phyloP scores from a whole-genome alignment of 345 rosid species.

The Dimocarpus longan region DNA sequence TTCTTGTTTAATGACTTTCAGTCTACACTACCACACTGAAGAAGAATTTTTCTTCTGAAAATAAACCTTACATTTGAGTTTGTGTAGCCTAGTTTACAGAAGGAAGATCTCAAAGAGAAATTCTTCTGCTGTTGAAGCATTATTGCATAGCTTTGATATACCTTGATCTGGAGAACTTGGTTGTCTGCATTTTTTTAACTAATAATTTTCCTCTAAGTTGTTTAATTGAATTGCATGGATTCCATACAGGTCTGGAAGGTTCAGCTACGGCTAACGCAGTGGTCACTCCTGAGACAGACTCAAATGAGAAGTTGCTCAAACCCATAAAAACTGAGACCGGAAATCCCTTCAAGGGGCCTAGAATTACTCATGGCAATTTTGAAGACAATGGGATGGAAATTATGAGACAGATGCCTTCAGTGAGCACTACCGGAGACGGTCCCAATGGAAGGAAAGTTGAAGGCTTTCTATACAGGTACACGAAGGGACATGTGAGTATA shows the following conservation, averaged over 20 bases:
- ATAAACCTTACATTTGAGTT: too few species aligned
- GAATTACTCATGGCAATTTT: background rate
- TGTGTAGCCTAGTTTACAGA: too few species aligned
- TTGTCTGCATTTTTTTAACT: too few species aligned
- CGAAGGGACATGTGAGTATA: constrained; percentile 38
- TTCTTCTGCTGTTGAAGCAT: background rate
- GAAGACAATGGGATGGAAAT: constrained; percentile 22
- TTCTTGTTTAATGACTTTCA: background rate
- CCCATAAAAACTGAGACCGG: background rate
- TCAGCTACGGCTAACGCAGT: too few species aligned
- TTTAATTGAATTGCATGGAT: background rate
- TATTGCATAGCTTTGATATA: background rate
- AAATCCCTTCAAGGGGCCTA: constrained; percentile 28
- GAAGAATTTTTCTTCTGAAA: too few species aligned
- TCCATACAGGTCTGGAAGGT: background rate
- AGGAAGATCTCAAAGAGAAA: background rate
- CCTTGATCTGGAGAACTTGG: background rate
- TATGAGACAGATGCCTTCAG: constrained; percentile 58
- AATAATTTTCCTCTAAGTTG: too few species aligned
- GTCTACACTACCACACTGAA: background rate
- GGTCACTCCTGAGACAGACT: background rate
- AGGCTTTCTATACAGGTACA: constrained; percentile 52
- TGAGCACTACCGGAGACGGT: constrained; percentile 49
- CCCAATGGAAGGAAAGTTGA: constrained; percentile 45
- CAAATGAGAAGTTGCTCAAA: background rate